Percentiles rank a stretch among this genome's conserved stretches.
These are phyloP conservation scores for Fusarium decemcellulare DNA, from an alignment of 2,329 filamentous ascomycete species.

Conservation along the genomic window DNA sequence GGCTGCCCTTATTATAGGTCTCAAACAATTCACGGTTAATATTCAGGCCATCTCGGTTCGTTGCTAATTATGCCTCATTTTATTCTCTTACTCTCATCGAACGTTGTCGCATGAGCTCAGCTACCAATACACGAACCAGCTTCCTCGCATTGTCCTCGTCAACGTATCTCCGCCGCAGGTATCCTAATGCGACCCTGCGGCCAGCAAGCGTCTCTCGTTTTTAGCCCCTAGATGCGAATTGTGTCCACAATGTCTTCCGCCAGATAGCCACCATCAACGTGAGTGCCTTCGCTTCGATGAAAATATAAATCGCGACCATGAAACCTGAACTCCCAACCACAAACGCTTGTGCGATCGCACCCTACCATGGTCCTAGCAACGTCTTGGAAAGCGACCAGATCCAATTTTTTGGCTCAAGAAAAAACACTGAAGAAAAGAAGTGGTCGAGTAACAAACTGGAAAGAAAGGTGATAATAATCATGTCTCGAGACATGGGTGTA, in stretches of 20 bases:
- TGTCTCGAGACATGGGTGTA: conserved; percentile 26
- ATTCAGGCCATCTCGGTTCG: neutral
- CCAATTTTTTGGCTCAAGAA: conserved; percentile 38
- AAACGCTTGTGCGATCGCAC: conserved; percentile 46
- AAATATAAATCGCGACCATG: conserved; percentile 30
- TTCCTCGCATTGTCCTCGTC: conserved; percentile 16
- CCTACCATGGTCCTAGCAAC: conserved; percentile 32
- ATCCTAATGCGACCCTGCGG: conserved; percentile 18
- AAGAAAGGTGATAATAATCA: conserved; percentile 26
- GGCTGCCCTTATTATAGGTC: neutral
- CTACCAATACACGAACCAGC: conserved; percentile 33
- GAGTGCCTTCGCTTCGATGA: conserved; percentile 25
- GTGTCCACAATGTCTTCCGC: conserved; percentile 24
- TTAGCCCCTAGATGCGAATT: conserved; percentile 34
- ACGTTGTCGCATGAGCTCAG: conserved; percentile 22
- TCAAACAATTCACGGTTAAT: neutral
- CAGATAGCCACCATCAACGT: conserved; percentile 18
- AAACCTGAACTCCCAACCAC: conserved; percentile 47
- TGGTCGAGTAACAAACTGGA: conserved; percentile 33
- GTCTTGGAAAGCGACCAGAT: conserved; percentile 37
- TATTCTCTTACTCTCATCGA: conserved; percentile 22
- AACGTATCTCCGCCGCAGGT: conserved; percentile 15
- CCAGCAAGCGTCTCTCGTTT: conserved; percentile 30
- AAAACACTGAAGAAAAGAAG: conserved; percentile 36
- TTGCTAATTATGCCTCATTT: conserved; percentile 26